Evolutionary conservation across 805 yeast genomes (phyloP), one percentile per base, ranked within the genome.

Genomic region (Gaillardinia entomophila): DNA sequence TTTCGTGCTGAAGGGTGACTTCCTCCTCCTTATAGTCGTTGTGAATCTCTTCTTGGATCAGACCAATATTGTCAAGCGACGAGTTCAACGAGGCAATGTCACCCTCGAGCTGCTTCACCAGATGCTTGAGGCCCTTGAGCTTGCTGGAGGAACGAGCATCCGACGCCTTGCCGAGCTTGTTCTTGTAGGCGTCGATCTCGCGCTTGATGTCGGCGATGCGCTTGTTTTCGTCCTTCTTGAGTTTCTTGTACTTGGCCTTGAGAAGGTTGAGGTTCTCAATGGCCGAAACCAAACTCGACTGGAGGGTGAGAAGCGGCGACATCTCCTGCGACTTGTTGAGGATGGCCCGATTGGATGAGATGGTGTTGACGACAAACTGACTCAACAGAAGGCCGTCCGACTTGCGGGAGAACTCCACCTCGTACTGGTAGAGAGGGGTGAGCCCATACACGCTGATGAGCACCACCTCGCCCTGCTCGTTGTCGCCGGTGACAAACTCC

Each of bases 171-270:
- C 53, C 47, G n/a, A 62, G 53, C 30, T 54, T 60, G 24, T 44
- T 46, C 29, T 48, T 51, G 32, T 63, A 42, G 17, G 43, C 33
- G 17, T 61, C 70, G 29, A 63, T 59, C 22, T 51, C 56, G 28
- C 55, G 56, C 30, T 49, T 55, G 15, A 54, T 36, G 12, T 63
- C 71, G 2, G 55, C 35, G 12, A 53, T 42, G 37, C 49, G 47
- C 33, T 59, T 62, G 41, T 57, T 56, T 33, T 64, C 69, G 16
- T 66, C 71, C 32, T 50, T 54, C 38, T 62, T 66, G 26, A 49
- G 41, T 37, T 59, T 63, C 35, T 53, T 62, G 30, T 48, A 47
- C 22, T 46, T 48, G 3, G 43, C 18, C 33, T 48, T 55, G 17
- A 50, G 35, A 10, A 45, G 41, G 14, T 48, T 38, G 26, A 62